These are phyloP conservation scores for Ganoderma multipileum DNA, from an alignment of 1,284 basidiomycete species.

Conservation along the genomic window DNA sequence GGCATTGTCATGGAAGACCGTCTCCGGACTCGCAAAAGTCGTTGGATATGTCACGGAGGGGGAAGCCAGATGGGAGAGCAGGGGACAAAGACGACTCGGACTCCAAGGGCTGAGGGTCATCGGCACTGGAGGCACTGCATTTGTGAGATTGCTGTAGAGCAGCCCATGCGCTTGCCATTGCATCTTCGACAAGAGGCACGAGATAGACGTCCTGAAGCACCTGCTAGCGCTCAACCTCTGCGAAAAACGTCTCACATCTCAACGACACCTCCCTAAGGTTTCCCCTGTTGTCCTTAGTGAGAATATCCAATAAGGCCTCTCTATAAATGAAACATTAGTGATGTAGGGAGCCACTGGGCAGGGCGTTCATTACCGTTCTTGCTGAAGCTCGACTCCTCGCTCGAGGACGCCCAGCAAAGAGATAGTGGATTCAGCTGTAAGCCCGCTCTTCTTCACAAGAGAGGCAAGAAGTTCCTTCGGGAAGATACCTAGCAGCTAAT, in stretches of 20 bases:
- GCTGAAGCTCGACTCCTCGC: not conserved
- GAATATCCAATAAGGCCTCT: not conserved
- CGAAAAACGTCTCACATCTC: not conserved
- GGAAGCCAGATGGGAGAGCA: not conserved
- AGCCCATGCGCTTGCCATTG: not conserved
- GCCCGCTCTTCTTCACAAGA: not conserved
- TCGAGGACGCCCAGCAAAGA: not conserved
- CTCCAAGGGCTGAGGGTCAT: too few species aligned
- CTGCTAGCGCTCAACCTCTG: not conserved
- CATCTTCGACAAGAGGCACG: not conserved
- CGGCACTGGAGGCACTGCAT: too few species aligned
- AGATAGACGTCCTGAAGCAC: not conserved
- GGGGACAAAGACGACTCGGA: not conserved
- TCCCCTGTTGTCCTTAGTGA: not conserved
- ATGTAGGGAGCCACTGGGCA: too few species aligned
- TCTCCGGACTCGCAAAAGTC: not conserved
- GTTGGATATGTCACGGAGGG: not conserved
- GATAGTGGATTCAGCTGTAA: not conserved
- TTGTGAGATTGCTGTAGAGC: too few species aligned
- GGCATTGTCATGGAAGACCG: not conserved
- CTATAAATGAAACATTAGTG: not conserved
- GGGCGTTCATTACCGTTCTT: not conserved
- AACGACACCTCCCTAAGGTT: not conserved
- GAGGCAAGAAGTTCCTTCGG: not conserved
- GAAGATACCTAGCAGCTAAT: not conserved